Conservation (phyloP, 768 basidiomycete species). For the Xerocomus spinulosus region DNA sequence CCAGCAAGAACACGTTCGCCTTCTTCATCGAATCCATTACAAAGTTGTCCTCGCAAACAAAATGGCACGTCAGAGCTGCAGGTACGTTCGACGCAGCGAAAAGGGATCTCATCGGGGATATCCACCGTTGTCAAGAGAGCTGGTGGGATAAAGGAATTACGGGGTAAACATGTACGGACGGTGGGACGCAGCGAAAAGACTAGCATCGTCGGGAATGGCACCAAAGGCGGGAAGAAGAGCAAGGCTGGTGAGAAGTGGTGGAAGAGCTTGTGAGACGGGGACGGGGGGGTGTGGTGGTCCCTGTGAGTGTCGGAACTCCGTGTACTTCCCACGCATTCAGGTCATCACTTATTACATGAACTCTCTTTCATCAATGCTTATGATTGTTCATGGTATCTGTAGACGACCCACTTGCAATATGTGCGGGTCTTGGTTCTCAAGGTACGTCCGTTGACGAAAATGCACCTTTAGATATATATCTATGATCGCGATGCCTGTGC, state of each 20-base stretch:
- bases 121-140: conserved; percentile 43
- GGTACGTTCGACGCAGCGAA: conserved; percentile 24
- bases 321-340: too few species aligned
- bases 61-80: background rate
- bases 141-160: conserved; percentile 7
- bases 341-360: too few species aligned
- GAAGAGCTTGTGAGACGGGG: conserved; percentile 35
- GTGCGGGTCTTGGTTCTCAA: too few species aligned
- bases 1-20: background rate
- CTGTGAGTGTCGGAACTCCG: too few species aligned
- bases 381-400: too few species aligned
- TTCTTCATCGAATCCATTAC: background rate
- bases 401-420: too few species aligned
- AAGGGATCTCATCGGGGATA: conserved; percentile 61
- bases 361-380: too few species aligned
- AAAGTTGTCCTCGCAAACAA: background rate
- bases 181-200: conserved; percentile 11
- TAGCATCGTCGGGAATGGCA: background rate
- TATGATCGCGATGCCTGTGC: too few species aligned
- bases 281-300: conserved; percentile 10
- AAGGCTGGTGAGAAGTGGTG: conserved; percentile 37
- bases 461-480: too few species aligned
- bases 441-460: too few species aligned
- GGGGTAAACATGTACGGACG: background rate
- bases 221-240: background rate